Percentiles rank a stretch among this genome's conserved stretches.
Evolutionary conservation across 2,329 filamentous ascomycete genomes (phyloP).

Genomic region (Trichoderma endophyticum): DNA sequence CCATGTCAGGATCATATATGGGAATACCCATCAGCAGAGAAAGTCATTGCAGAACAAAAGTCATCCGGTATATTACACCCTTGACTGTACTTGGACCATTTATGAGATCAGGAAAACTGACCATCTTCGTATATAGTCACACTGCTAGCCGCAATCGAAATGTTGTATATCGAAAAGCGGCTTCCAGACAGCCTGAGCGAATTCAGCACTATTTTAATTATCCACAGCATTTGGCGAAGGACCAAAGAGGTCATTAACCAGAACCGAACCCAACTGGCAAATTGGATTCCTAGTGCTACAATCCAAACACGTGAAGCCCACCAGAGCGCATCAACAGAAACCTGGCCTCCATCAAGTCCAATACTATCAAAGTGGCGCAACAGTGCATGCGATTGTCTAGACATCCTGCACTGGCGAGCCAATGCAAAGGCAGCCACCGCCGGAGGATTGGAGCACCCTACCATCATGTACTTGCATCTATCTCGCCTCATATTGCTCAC

Average conservation of each 20-base stretch:
- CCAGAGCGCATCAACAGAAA: not conserved
- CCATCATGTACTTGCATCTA: not conserved
- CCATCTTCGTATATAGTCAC: not conserved
- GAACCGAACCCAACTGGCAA: not conserved
- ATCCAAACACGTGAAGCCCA: not conserved
- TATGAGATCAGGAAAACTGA: not conserved
- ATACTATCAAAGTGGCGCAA: not conserved
- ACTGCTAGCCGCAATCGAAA: not conserved
- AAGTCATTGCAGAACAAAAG: not conserved
- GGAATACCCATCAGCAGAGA: not conserved
- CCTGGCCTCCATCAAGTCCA: not conserved
- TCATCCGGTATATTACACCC: not conserved
- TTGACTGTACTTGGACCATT: not conserved
- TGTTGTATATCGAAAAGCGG: not conserved
- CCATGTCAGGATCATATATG: not conserved
- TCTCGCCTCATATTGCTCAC: not conserved
- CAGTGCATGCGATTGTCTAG: not conserved
- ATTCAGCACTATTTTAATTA: not conserved
- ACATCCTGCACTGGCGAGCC: not conserved
- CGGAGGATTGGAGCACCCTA: not conserved
- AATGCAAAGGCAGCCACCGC: not conserved
- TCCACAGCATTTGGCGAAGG: not conserved
- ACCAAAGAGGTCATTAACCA: not conserved
- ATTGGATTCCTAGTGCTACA: not conserved
- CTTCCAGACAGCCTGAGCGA: not conserved